Base-by-base conservation (phyloP, 176 grass and related monocot species). In the Cenchrus americanus region DNA sequence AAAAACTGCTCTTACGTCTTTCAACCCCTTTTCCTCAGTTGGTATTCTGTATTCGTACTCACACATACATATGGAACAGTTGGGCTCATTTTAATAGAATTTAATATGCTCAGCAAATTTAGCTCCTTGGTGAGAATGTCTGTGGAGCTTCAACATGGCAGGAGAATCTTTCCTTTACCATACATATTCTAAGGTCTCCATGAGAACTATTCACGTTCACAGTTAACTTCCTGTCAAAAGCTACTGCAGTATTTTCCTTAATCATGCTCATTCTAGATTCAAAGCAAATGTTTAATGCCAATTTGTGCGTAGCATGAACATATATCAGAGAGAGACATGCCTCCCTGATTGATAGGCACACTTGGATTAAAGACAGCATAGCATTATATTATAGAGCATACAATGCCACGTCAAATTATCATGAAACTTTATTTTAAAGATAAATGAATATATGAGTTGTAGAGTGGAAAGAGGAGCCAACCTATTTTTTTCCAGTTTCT, bases 401-500 rank as follows among this genome's bases (percentile, higher is more conserved):
- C 8, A 34, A 52, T 68, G 18, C 19, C 30, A 54, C 73, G 40
- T 37, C 17, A 58, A 62, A 51, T 62, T 54, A 59, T 21, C 49
- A 73, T 12, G 73, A 49, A 21, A 30, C 53, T 19, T 50, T 50
- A 84, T 47, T 62, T 67, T 12, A 71, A 65, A 27, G 55, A 50
- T 4, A 79, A 59, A 1, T 66, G 19, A 52, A 24, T 21, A 84
- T 23, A 49, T 42, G 10, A 62, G n/a, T 62, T 76, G 66, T 30
- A 67, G 12, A 76, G 43, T 9, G 54, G 32, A 53, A 89, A 73
- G 46, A 69, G 79, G 70, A 76, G 23, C 40, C 51, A 58, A 99
- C 96, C 96, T 92, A 99, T 99, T 91, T 95, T 99, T 83, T 99
- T 99, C 96, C 96, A 99, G 64, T 90, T 92, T 96, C 88, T 99